Percentiles rank a stretch among this genome's conserved stretches.
Evolutionary conservation across 345 rosid species (phyloP).

Genomic region (Lumnitzera littorea): DNA sequence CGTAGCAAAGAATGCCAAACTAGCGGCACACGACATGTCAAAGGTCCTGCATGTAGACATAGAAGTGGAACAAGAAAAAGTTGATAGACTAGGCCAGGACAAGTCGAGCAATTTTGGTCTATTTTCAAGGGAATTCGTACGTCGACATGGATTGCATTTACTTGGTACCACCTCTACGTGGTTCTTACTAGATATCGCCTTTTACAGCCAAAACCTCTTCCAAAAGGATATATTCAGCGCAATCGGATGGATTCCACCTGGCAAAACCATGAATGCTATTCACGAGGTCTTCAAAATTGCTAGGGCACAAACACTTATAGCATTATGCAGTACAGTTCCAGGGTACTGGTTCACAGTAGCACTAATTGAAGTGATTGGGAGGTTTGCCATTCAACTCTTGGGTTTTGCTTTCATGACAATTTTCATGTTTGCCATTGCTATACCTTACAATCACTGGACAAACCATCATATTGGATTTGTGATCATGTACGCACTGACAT

Average conservation of each 20-base stretch:
- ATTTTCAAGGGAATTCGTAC: constrained; percentile 24
- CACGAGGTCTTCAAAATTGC: constrained; percentile 46
- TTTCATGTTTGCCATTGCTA: constrained; percentile 58
- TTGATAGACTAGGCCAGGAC: not conserved
- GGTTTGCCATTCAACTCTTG: constrained; percentile 47
- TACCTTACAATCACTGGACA: constrained; percentile 62
- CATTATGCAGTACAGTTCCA: constrained; percentile 51
- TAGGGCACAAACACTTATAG: constrained; percentile 50
- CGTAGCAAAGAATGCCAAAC: constrained; percentile 38
- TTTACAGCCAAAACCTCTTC: constrained; percentile 34
- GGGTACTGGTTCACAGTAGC: constrained; percentile 67
- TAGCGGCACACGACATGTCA: constrained; percentile 42
- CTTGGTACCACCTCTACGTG: constrained; percentile 30
- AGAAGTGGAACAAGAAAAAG: constrained; percentile 27
- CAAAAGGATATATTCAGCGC: constrained; percentile 54
- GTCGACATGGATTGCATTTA: constrained; percentile 30
- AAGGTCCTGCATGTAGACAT: constrained; percentile 31
- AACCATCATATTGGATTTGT: constrained; percentile 40
- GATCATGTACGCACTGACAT: constrained; percentile 39
- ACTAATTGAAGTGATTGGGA: constrained; percentile 48
- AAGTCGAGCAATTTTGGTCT: constrained; percentile 19
- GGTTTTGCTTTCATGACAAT: constrained; percentile 67
- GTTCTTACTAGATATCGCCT: constrained; percentile 41
- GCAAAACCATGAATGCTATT: constrained; percentile 39
- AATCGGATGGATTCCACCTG: constrained; percentile 44